These are phyloP conservation scores for Dittrichia graveolens DNA, from an alignment of 129 eudicot genomes.

Conservation along the genomic window DNA sequence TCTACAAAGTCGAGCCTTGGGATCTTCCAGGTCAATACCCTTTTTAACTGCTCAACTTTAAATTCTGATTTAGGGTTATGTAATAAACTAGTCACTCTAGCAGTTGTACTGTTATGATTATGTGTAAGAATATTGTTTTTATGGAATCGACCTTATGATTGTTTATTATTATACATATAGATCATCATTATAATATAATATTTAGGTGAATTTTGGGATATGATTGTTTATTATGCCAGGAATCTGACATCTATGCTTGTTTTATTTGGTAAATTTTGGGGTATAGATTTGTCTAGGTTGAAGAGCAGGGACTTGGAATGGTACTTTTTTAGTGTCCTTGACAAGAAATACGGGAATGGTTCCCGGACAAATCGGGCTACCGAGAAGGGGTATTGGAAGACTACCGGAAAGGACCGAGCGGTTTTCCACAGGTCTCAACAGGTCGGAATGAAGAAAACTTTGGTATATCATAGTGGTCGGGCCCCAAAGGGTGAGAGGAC, in stretches of 20 bases:
- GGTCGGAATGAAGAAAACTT: constrained; percentile 93
- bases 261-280: constrained; percentile 21
- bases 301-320: constrained; percentile 84
- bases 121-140: neutral
- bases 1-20: constrained; percentile 88
- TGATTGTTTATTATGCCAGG: neutral
- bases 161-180: neutral
- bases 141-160: constrained; percentile 8
- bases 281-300: constrained; percentile 59
- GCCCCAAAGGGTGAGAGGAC: constrained; percentile 85
- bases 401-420: constrained; percentile 87
- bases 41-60: neutral
- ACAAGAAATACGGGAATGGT: constrained; percentile 84
- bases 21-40: constrained; percentile 68
- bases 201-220: neutral
- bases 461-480: constrained; percentile 81
- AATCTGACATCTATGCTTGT: neutral
- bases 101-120: neutral
- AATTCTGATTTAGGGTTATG: neutral
- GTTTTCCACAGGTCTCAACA: constrained; percentile 52
- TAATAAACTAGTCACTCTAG: neutral
- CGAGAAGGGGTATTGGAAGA: constrained; percentile 87
- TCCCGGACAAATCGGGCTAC: constrained; percentile 87
- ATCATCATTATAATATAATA: neutral
- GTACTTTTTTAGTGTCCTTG: constrained; percentile 85